Percentiles rank a stretch among this genome's conserved stretches.
These are phyloP conservation scores for Tephrocybe sp. DNA, from an alignment of 768 basidiomycete species.

Conservation along the genomic window DNA sequence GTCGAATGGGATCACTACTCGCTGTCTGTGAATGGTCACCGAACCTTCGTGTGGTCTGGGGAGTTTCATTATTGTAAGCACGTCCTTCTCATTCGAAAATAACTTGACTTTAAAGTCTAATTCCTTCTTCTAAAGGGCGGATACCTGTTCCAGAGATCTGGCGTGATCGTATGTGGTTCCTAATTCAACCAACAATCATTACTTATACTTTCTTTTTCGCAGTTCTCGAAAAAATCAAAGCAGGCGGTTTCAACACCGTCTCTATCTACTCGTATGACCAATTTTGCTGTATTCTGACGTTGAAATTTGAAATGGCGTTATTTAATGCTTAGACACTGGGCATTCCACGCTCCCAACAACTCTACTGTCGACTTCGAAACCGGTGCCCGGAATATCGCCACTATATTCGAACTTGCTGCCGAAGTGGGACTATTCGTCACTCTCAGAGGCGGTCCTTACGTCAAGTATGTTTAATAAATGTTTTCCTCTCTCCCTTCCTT, in stretches of 20 bases:
- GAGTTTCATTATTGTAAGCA: conserved; percentile 11
- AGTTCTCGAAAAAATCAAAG: conserved; percentile 11
- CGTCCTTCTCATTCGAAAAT: too few relatives aligned
- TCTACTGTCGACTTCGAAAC: conserved; percentile 11
- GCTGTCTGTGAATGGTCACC: conserved; percentile 7
- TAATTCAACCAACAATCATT: neutral
- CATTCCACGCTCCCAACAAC: conserved; percentile 12
- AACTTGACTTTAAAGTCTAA: neutral
- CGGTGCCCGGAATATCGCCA: conserved; percentile 6
- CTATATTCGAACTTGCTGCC: conserved; percentile 7
- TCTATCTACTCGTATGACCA: conserved; percentile 8
- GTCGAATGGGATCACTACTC: conserved; percentile 11
- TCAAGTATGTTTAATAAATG: conserved; percentile 1
- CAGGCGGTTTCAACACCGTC: conserved; percentile 10
- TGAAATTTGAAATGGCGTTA: too few relatives aligned
- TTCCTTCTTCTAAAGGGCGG: neutral
- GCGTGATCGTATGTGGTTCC: conserved; percentile 8
- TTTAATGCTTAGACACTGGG: conserved; percentile 4
- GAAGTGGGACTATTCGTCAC: conserved; percentile 11
- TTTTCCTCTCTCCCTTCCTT: neutral
- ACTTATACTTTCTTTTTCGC: neutral
- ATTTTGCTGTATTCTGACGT: neutral
- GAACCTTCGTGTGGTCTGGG: conserved; percentile 11
- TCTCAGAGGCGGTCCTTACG: conserved; percentile 8
- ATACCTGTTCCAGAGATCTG: conserved; percentile 11